phyloP scores from a whole-genome alignment of 345 rosid species.

The Carallia pectinifolia region DNA sequence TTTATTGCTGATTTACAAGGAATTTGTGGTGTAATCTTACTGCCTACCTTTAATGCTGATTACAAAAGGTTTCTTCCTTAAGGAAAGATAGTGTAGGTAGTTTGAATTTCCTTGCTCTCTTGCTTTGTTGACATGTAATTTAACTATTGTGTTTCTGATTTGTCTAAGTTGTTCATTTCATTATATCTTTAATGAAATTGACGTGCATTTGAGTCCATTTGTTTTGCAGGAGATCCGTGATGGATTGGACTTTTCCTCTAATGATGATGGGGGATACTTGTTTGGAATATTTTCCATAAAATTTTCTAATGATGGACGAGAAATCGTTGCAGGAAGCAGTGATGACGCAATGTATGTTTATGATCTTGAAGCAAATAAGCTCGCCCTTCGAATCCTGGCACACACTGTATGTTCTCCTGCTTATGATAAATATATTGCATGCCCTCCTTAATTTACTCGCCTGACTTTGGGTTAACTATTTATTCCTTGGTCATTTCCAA shows the following conservation, averaged over 20 bases:
- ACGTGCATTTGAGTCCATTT: constrained; percentile 16
- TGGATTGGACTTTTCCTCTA: constrained; percentile 74
- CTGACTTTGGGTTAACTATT: neutral
- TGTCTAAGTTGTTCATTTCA: neutral
- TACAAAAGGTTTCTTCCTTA: neutral
- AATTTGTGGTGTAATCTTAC: neutral
- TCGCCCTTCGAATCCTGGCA: constrained; percentile 66
- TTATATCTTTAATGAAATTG: neutral
- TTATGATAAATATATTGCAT: no score
- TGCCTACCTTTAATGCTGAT: neutral
- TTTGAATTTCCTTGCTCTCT: no score
- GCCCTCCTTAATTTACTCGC: no score
- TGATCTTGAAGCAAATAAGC: constrained; percentile 75
- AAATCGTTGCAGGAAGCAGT: constrained; percentile 87
- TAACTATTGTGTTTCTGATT: neutral
- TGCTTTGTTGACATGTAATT: neutral
- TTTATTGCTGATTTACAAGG: constrained; percentile 1
- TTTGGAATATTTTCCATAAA: constrained; percentile 91
- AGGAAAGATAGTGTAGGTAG: no score
- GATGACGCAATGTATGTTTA: constrained; percentile 78
- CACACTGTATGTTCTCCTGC: constrained; percentile 47
- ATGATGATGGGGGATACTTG: constrained; percentile 47
- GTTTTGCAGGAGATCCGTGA: constrained; percentile 78
- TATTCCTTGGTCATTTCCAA: constrained; percentile 3
- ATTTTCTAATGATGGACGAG: constrained; percentile 86